Evolutionary conservation across 2,329 filamentous ascomycete species (phyloP), one percentile per base, ranked within the genome.

Genomic region (Cladobotryum protrusum): DNA sequence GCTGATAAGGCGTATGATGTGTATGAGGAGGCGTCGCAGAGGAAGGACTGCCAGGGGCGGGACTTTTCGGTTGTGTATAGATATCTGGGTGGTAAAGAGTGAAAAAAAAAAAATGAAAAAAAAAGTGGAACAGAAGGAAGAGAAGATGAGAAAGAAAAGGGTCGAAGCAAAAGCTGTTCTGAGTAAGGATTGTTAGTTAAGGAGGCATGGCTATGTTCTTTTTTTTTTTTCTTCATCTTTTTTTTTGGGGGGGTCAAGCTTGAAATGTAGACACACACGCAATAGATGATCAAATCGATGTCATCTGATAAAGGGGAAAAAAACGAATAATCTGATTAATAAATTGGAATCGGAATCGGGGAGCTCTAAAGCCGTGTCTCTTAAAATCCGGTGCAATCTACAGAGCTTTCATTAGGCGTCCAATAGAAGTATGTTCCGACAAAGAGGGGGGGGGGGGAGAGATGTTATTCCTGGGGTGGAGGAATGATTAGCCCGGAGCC

Each of bases 1-100:
- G 86, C 79, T 0, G 73, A 77, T 9, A 74, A 73, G 57, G 86
- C 86, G 2, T 75, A 72, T 35, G 73, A 78, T 43, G 79, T 92
- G 6, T 93, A 93, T 60, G 81, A 83, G 55, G 71, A 73, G 24
- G 83, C 85, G 0, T 82, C 85, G 63, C 68, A 76, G 57, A 72
- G 75, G 44, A 79, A 87, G 48, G 61, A 66, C 42, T 86, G 80
- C 62, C 78, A 79, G 55, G 85, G 86, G 1, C 79, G 84, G 52
- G 88, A 93, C 63, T 93, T 93, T 66, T 90, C 86, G 0, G 86
- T 92, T 7, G 82, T 93, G 8, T 93, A 91, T 66, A 76, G 84
- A 59, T 88, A 85, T 70, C 61, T 90, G 39, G 78, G 76, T 1
- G 77, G 79, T 2, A 73, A 77, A 59, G 75, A 80, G 44, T 49